phyloP scores from a whole-genome alignment of 2,329 filamentous ascomycete genomes.

The Fusarium sp. region DNA sequence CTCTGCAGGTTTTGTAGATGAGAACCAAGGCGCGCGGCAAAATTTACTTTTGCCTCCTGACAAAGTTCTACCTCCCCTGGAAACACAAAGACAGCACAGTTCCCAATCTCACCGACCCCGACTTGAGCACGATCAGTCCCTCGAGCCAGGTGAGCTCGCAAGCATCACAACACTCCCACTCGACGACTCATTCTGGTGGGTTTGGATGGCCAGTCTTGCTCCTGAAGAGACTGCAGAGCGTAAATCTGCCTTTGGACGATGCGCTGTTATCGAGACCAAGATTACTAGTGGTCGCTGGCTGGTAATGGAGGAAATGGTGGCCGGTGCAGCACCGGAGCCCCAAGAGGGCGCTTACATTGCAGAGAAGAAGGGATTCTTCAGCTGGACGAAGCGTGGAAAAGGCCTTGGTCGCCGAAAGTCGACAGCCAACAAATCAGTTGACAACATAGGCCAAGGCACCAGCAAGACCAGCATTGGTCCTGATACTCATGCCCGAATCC shows the following conservation, averaged over 20 bases:
- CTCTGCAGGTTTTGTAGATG: conserved; percentile 90
- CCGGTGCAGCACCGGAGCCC: conserved; percentile 87
- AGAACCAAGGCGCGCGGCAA: conserved; percentile 67
- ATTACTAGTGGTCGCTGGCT: conserved; percentile 89
- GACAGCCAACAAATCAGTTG: conserved; percentile 69
- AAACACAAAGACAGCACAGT: conserved; percentile 79
- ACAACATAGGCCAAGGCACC: conserved; percentile 58
- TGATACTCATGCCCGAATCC: conserved; percentile 93
- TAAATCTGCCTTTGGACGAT: conserved; percentile 94
- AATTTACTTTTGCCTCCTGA: conserved; percentile 89
- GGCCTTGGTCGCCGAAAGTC: conserved; percentile 76
- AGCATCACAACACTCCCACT: conserved; percentile 88
- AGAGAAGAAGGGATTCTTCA: conserved; percentile 95
- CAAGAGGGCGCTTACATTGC: conserved; percentile 89
- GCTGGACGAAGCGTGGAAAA: conserved; percentile 79
- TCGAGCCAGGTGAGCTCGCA: conserved; percentile 93
- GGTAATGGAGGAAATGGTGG: conserved; percentile 95
- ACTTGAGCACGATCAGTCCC: conserved; percentile 72
- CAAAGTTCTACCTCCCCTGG: conserved; percentile 88
- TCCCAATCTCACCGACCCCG: conserved; percentile 85
- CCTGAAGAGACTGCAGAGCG: conserved; percentile 86
- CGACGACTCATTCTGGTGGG: conserved; percentile 99
- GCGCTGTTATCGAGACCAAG: conserved; percentile 88
- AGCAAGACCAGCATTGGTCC: conserved; percentile 89
- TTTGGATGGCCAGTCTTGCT: conserved; percentile 97